A percentile compares a stretch with the other conserved stretches of the same genome.
These are phyloP conservation scores for Tetracladium setigerum DNA, from an alignment of 495 filamentous ascomycete species.

Conservation along the genomic window DNA sequence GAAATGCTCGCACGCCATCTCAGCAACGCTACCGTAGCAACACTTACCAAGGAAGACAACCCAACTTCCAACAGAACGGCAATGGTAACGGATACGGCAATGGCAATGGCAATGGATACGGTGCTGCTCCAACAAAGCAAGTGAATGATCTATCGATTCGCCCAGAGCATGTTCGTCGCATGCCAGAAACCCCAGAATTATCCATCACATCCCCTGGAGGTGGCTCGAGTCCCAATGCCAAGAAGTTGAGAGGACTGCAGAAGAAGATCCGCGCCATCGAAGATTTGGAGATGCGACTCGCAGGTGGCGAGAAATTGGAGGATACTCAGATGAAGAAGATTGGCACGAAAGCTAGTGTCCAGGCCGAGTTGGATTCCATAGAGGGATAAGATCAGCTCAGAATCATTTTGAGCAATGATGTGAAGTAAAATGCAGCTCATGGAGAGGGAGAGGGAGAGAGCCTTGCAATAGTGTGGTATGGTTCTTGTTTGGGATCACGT, in stretches of 20 bases:
- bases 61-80: constrained; percentile 28
- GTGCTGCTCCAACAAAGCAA: background rate
- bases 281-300: constrained; percentile 91
- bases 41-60: constrained; percentile 27
- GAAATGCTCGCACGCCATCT: constrained; percentile 33
- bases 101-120: constrained; percentile 19
- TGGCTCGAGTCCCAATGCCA: constrained; percentile 43
- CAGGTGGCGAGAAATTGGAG: constrained; percentile 90
- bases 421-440: too few relatives aligned
- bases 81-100: constrained; percentile 8
- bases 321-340: constrained; percentile 99
- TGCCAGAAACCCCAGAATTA: constrained; percentile 33
- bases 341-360: constrained; percentile 71
- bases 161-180: constrained; percentile 8
- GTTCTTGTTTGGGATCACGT: too few relatives aligned
- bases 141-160: constrained; percentile 16
- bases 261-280: constrained; percentile 98
- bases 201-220: constrained; percentile 35
- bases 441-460: too few relatives aligned
- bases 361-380: constrained; percentile 68
- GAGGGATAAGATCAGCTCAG: constrained; percentile 25
- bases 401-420: too few relatives aligned
- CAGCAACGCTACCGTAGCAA: constrained; percentile 31
- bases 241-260: constrained; percentile 82
- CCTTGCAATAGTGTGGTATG: too few relatives aligned